Evolutionary conservation across 2,329 filamentous ascomycete genomes (phyloP).

Genomic region (Onygenales sp.): DNA sequence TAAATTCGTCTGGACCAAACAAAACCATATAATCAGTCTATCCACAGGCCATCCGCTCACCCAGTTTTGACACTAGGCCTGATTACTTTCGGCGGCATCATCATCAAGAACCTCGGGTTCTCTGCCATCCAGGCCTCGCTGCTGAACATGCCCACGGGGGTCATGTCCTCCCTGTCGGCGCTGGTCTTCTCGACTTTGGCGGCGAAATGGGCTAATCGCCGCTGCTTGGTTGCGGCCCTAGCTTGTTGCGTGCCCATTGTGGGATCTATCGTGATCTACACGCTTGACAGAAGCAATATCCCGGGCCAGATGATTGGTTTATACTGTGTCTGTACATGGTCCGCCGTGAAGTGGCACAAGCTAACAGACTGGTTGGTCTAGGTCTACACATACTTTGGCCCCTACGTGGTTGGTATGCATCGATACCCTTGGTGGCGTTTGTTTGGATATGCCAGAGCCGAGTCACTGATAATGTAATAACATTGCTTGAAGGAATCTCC

Average conservation of each 20-base stretch:
- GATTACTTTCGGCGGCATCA: slow-evolving; percentile 28
- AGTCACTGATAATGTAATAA: background rate
- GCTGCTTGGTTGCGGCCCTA: slow-evolving; percentile 21
- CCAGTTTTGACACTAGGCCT: slow-evolving; percentile 14
- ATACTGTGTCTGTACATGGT: slow-evolving; percentile 19
- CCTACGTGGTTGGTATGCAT: slow-evolving; percentile 19
- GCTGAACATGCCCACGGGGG: slow-evolving; percentile 27
- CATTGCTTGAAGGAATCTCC: slow-evolving; percentile 2
- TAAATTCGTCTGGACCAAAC: background rate
- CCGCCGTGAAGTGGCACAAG: background rate
- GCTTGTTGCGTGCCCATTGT: slow-evolving; percentile 23
- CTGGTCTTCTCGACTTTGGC: slow-evolving; percentile 22
- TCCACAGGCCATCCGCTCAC: background rate
- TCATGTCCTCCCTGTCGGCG: slow-evolving; percentile 24
- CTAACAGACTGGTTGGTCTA: background rate
- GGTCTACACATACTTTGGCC: slow-evolving; percentile 32
- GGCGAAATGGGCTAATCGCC: slow-evolving; percentile 20
- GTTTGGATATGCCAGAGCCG: background rate
- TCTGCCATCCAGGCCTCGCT: slow-evolving; percentile 24
- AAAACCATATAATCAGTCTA: background rate
- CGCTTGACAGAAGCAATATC: slow-evolving; percentile 23
- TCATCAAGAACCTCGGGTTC: slow-evolving; percentile 31
- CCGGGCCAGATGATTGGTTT: slow-evolving; percentile 31
- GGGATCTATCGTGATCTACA: slow-evolving; percentile 21
- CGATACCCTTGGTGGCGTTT: background rate